Evolutionary conservation across 495 filamentous ascomycete genomes (phyloP).

Genomic region (Pseudoneurospora amorphoporcata): DNA sequence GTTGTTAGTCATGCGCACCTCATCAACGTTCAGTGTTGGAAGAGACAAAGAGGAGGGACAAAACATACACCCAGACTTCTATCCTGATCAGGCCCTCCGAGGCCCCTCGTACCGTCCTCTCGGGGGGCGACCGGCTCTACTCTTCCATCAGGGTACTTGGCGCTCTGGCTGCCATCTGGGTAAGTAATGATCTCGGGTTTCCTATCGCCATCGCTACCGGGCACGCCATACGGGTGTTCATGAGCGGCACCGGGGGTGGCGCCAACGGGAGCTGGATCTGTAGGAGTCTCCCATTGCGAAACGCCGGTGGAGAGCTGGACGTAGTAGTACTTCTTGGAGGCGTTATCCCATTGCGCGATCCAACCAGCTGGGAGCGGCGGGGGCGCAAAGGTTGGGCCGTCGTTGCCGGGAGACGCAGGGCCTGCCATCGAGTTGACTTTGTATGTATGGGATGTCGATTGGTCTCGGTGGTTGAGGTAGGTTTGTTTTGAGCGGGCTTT

Average conservation of each 20-base stretch:
- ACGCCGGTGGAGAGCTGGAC: slow-evolving; percentile 66
- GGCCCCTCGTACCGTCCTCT: slow-evolving; percentile 25
- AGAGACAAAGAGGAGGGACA: background rate
- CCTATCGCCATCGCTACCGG: slow-evolving; percentile 16
- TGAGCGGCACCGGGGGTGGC: slow-evolving; percentile 35
- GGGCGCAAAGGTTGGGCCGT: slow-evolving; percentile 60
- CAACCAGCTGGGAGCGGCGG: slow-evolving; percentile 63
- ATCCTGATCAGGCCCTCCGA: slow-evolving; percentile 26
- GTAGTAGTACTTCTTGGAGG: slow-evolving; percentile 66
- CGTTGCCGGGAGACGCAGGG: slow-evolving; percentile 48
- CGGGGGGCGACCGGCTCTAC: slow-evolving; percentile 35
- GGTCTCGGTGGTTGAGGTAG: background rate
- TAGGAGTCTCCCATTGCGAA: slow-evolving; percentile 72
- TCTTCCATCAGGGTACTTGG: slow-evolving; percentile 38
- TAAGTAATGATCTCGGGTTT: slow-evolving; percentile 40
- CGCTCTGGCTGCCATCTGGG: slow-evolving; percentile 41
- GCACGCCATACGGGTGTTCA: slow-evolving; percentile 44
- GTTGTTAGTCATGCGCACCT: slow-evolving; percentile 1
- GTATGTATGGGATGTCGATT: background rate
- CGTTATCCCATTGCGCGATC: slow-evolving; percentile 77
- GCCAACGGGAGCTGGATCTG: slow-evolving; percentile 45
- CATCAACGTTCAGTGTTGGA: background rate
- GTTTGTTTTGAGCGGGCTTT: background rate
- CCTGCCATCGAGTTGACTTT: slow-evolving; percentile 31
- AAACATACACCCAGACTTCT: slow-evolving; percentile 36